Evolutionary conservation across 306 rosid genomes (phyloP).

Genomic region (Arachis stenosperma): DNA sequence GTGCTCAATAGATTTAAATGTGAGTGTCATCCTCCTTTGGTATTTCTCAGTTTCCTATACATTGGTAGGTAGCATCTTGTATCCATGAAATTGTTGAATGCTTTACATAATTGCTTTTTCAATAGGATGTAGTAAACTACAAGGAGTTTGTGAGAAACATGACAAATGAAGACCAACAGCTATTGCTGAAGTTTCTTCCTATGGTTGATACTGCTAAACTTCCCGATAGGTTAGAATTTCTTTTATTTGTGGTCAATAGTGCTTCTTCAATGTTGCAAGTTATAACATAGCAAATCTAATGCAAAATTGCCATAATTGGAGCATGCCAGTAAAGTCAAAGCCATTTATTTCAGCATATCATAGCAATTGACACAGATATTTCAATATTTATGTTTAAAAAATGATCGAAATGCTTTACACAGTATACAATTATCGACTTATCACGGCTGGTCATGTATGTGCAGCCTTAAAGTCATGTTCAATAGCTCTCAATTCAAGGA

Average conservation of each 20-base stretch:
- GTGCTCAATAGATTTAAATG: constrained; percentile 69
- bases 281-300: constrained; percentile 26
- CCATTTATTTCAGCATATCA: constrained; percentile 14
- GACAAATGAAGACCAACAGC: constrained; percentile 90
- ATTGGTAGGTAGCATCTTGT: not conserved
- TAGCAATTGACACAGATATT: constrained; percentile 33
- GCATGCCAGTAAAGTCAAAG: constrained; percentile 18
- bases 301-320: not conserved
- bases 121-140: constrained; percentile 74
- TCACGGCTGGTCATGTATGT: constrained; percentile 40
- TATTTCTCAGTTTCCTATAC: too few species aligned
- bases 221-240: constrained; percentile 78
- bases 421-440: constrained; percentile 32
- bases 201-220: constrained; percentile 64
- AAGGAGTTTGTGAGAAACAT: constrained; percentile 77
- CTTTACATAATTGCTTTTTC: constrained; percentile 38
- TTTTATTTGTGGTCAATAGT: constrained; percentile 31
- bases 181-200: constrained; percentile 78
- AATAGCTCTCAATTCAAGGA: constrained; percentile 81
- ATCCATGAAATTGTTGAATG: constrained; percentile 30
- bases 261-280: constrained; percentile 13
- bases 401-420: not conserved
- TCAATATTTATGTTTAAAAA: not conserved
- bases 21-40: constrained; percentile 50
- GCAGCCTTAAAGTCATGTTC: constrained; percentile 85